A percentile compares a stretch with the other conserved stretches of the same genome.
Conservation (phyloP, 495 filamentous ascomycete species). For the Lepidopterella palustris region DNA sequence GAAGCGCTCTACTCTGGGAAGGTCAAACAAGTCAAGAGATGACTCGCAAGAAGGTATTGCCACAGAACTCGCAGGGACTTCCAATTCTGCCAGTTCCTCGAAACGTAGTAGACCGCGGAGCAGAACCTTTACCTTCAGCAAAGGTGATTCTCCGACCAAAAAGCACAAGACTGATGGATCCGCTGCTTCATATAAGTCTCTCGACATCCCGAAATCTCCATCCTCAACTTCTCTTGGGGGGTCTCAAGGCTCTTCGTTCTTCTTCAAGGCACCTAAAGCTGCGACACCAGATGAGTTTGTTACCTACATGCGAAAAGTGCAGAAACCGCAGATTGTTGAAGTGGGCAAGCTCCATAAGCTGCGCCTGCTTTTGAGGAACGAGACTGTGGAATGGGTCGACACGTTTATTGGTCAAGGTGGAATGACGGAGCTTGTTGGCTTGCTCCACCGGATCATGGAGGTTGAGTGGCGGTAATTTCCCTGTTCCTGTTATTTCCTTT, state of each 20-base stretch:
- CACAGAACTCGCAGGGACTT: not conserved
- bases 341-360: slow-evolving; percentile 94
- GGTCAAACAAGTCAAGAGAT: slow-evolving; percentile 11
- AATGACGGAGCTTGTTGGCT: slow-evolving; percentile 81
- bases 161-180: slow-evolving; percentile 50
- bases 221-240: slow-evolving; percentile 44
- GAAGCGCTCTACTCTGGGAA: slow-evolving; percentile 37
- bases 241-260: slow-evolving; percentile 25
- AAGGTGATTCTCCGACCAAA: slow-evolving; percentile 51
- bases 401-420: slow-evolving; percentile 81
- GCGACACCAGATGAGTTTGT: slow-evolving; percentile 70
- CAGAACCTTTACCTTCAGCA: slow-evolving; percentile 67
- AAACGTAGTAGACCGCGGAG: slow-evolving; percentile 55
- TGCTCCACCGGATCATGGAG: slow-evolving; percentile 84
- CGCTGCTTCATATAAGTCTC: slow-evolving; percentile 35
- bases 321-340: slow-evolving; percentile 74
- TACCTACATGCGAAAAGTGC: slow-evolving; percentile 66
- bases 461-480: slow-evolving; percentile 85
- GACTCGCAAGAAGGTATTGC: slow-evolving; percentile 9
- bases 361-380: slow-evolving; percentile 81
- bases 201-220: slow-evolving; percentile 40
- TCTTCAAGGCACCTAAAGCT: slow-evolving; percentile 36
- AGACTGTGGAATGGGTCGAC: slow-evolving; percentile 92
- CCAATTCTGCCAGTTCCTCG: slow-evolving; percentile 7
- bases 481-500: slow-evolving; percentile 3